A percentile compares a stretch with the other conserved stretches of the same genome.
These are phyloP conservation scores for Rhynchosporium secalis DNA, from an alignment of 2,329 filamentous ascomycete species.

Conservation along the genomic window DNA sequence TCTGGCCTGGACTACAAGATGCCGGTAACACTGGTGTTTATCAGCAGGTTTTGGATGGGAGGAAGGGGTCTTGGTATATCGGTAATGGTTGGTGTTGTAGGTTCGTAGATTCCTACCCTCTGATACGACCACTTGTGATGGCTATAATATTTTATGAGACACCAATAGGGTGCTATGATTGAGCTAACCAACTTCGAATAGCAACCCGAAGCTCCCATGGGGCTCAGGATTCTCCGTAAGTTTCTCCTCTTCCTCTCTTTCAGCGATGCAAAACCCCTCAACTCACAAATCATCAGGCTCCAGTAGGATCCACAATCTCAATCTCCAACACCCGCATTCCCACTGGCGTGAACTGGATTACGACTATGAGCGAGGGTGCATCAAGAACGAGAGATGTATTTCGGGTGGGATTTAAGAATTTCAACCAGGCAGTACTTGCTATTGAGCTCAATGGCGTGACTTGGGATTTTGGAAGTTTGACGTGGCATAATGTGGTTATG, in stretches of 20 bases:
- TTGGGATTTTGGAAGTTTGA: conserved; percentile 46
- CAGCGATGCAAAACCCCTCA: neutral
- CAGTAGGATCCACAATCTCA: conserved; percentile 26
- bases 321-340: conserved; percentile 25
- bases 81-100: conserved; percentile 45
- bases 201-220: conserved; percentile 43
- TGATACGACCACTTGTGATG: neutral
- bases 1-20: conserved; percentile 46
- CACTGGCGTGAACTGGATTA: conserved; percentile 40
- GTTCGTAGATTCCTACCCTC: neutral
- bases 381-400: conserved; percentile 41
- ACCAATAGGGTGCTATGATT: neutral
- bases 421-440: conserved; percentile 44
- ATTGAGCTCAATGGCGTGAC: conserved; percentile 43
- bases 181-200: neutral
- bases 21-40: conserved; percentile 45
- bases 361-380: conserved; percentile 39
- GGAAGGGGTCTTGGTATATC: conserved; percentile 45
- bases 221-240: conserved; percentile 43
- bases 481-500: conserved; percentile 33
- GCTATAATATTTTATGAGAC: neutral
- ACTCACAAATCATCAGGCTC: conserved; percentile 1
- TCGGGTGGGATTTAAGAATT: conserved; percentile 42
- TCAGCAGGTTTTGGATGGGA: conserved; percentile 45
- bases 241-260: neutral